These are phyloP conservation scores for Boletus patriciae DNA, from an alignment of 768 basidiomycete genomes.

Conservation along the genomic window DNA sequence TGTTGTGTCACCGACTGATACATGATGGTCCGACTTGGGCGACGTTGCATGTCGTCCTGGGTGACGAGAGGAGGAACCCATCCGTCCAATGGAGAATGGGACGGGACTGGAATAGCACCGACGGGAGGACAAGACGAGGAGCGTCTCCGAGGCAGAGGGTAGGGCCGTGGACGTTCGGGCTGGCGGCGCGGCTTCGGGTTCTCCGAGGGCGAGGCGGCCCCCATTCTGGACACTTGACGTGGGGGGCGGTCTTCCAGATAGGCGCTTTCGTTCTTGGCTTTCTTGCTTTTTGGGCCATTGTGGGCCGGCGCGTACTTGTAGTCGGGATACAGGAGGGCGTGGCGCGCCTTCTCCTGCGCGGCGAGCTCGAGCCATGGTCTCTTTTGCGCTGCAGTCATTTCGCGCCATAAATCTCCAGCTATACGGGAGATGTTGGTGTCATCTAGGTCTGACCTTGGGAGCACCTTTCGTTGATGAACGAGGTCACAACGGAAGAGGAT, in stretches of 20 bases:
- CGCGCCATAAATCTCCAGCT: conserved; percentile 65
- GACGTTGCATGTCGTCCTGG: conserved; percentile 37
- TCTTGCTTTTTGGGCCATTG: conserved; percentile 22
- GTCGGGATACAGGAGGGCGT: conserved; percentile 42
- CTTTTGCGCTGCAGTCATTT: conserved; percentile 47
- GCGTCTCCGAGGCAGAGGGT: conserved; percentile 31
- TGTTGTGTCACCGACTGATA: conserved; percentile 33
- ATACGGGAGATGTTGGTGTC: conserved; percentile 70
- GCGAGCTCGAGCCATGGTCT: conserved; percentile 55
- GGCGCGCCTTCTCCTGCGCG: conserved; percentile 45
- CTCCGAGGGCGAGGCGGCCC: not conserved
- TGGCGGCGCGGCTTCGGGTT: conserved; percentile 10
- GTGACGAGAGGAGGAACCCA: conserved; percentile 25
- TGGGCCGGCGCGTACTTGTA: conserved; percentile 43
- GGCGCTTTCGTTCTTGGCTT: conserved; percentile 12
- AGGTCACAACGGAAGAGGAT: conserved; percentile 79
- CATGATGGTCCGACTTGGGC: conserved; percentile 33
- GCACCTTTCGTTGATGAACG: conserved; percentile 59
- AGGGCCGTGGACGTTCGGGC: conserved; percentile 24
- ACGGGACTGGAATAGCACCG: conserved; percentile 33
- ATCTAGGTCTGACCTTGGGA: conserved; percentile 55
- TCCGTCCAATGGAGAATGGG: conserved; percentile 9
- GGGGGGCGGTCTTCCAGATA: conserved; percentile 9
- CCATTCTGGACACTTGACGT: conserved; percentile 13
- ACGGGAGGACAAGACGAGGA: conserved; percentile 44